Conservation (phyloP, 2,329 filamentous ascomycete genomes). For the Claviceps sp. region DNA sequence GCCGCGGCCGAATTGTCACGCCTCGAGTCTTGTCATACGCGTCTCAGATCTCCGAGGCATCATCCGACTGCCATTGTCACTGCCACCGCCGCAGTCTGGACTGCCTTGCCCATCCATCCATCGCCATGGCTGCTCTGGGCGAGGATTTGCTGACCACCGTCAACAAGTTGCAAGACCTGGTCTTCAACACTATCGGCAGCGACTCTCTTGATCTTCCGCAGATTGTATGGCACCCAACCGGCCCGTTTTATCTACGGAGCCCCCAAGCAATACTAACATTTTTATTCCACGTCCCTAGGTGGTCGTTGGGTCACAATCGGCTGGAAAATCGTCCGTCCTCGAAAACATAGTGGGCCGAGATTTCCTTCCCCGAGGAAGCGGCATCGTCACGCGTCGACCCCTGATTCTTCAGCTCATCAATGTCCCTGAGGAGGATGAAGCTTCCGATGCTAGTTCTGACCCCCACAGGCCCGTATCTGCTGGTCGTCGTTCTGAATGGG, state of each 20-base stretch:
- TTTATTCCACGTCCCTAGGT: conserved; percentile 43
- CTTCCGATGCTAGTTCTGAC: conserved; percentile 49
- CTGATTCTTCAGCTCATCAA: conserved; percentile 98
- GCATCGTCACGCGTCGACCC: conserved; percentile 88
- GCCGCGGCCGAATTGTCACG: not conserved
- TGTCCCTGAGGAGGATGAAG: conserved; percentile 62
- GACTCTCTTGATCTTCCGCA: conserved; percentile 95
- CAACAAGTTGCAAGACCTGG: conserved; percentile 96
- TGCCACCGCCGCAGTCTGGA: conserved; percentile 1
- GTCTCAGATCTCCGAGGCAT: not conserved
- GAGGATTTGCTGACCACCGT: conserved; percentile 91
- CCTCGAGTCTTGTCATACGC: not conserved
- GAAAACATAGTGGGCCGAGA: conserved; percentile 98
- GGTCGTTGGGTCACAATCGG: conserved; percentile 95
- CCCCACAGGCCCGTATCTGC: conserved; percentile 70
- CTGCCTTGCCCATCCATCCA: not conserved
- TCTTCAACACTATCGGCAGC: conserved; percentile 99
- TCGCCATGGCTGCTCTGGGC: conserved; percentile 76
- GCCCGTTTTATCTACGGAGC: conserved; percentile 4
- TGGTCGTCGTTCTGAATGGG: conserved; percentile 59
- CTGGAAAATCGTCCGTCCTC: conserved; percentile 94
- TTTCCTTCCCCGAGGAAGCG: conserved; percentile 89
- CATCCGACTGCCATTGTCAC: not conserved
- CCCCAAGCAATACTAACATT: conserved; percentile 8
- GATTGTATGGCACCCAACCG: conserved; percentile 53